phyloP scores from a whole-genome alignment of 2,329 filamentous ascomycete species.

The Fusarium euwallaceae region DNA sequence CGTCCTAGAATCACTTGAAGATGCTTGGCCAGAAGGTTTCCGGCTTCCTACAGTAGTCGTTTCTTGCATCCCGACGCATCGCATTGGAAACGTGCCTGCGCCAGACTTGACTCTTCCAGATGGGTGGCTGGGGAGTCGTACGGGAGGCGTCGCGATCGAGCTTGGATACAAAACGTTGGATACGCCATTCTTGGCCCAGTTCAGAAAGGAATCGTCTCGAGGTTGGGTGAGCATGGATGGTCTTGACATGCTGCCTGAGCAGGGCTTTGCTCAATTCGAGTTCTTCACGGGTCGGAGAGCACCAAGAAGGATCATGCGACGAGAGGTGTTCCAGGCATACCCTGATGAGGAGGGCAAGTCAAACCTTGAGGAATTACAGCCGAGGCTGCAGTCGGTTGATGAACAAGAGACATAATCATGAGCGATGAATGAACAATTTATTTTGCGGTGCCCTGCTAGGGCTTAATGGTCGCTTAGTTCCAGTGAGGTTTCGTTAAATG shows the following conservation, averaged over 20 bases:
- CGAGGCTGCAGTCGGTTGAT: constrained; percentile 44
- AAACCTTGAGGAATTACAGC: constrained; percentile 56
- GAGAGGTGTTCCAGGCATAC: constrained; percentile 68
- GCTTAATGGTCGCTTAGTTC: neutral
- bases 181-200: constrained; percentile 78
- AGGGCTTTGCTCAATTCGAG: constrained; percentile 86
- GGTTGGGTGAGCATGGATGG: constrained; percentile 84
- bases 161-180: constrained; percentile 80
- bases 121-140: constrained; percentile 78
- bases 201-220: constrained; percentile 68
- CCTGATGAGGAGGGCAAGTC: constrained; percentile 57
- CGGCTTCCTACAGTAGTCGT: constrained; percentile 79
- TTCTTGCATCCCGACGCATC: constrained; percentile 81
- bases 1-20: constrained; percentile 69
- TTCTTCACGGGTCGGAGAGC: constrained; percentile 75
- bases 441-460: neutral
- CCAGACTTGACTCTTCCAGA: constrained; percentile 78
- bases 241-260: constrained; percentile 80
- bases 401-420: constrained; percentile 44
- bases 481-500: too few species aligned
- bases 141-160: constrained; percentile 82
- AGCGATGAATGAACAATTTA: constrained; percentile 5
- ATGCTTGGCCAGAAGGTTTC: constrained; percentile 74
- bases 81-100: constrained; percentile 72
- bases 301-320: constrained; percentile 75